Base-by-base conservation (phyloP, 495 filamentous ascomycete species). In the Trichoderma parareesei region DNA sequence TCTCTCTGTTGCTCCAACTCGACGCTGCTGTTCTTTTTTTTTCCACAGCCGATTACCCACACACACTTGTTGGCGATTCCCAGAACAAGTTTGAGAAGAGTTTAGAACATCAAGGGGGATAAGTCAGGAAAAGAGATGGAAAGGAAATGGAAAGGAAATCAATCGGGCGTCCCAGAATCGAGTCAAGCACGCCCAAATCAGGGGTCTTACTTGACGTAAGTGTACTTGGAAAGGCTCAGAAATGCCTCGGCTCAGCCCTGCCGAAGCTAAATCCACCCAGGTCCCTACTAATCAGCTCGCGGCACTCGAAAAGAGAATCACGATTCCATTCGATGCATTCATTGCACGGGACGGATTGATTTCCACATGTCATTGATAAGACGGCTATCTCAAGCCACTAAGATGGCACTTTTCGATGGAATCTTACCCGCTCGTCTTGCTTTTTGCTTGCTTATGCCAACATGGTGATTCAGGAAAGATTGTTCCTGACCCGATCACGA, bases 171-270 rank as follows among this genome's bases (percentile, higher is more conserved):
- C 53, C 9, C 9, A 16, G 27, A 35, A 13, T 57, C 53, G 53
- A 57, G 53, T 57, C 20, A 57, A 37, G 53, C 37, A 10, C 8
- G 2, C 27, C 27, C 27, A 18, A 7, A 55, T 49, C 46, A 37
- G 53, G 53, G 53, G 27, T 37, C 53, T 57, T 27, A 33, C 53
- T 57, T 57, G 53, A 57, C 53, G 53, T 57, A 20, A 57, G 27
- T 27, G 27, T 27, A 27, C 27, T 27, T 27, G 27, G 27, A 27
- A 27, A 27, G 20, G 10, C 53, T 3, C n/a, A 5, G 18, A 57
- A 35, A 35, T 35, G 53, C 53, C 53, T 57, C 53, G 53, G 53
- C 53, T 57, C 53, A 57, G 27, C 20, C 53, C 53, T 3, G 20
- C 20, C 53, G 35, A 20, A 38, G 53, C 14, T 18, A 35, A 57